Base-by-base conservation (phyloP, 2,329 filamentous ascomycete genomes). In the Pezicula radicicola region DNA sequence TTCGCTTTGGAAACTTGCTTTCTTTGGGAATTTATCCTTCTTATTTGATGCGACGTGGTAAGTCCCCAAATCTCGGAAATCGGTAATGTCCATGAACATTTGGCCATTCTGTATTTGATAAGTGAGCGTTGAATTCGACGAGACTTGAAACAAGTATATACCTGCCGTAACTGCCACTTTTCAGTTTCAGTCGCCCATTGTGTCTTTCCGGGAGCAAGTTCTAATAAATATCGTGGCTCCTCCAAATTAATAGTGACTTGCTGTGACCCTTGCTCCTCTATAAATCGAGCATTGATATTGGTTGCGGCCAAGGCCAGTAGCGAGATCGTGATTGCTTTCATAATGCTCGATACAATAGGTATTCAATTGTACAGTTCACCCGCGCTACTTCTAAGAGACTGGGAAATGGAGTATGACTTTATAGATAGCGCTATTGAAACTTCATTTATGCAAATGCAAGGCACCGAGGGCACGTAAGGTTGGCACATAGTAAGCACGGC, bases 1-100 rank as follows among this genome's bases (percentile, higher is more conserved):
- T 3, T 80, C 81, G 42, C 83, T 74, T 58, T 88, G 81, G 61
- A 87, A 78, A 45, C 75, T 66, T 55, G 84, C 79, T 63, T 85
- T 80, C 45, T 77, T 72, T 2, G 89, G 91, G 66, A 85, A 93
- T 46, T 71, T 74, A 16, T 30, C 30, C n/a, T 85, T 73, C 52
- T 72, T 68, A 48, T 68, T 64, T 63, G 57, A 56, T 27, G 68
- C 48, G 58, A 56, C 61, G 61, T 61, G 66, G 51, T 66, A 68
- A 49, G 74, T 65, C 54, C 86, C 87, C 55, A 87, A 77, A 46
- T 87, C 79, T 48, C 76, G 74, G 52, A 84, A 81, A 44, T 90
- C 80, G 55, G 92, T 96, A 63, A 96, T 91, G 72, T 97, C 92
- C 79, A 97, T 94, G 77, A 97, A 97, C 63, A 85, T 88, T 60